Evolutionary conservation across 2,329 filamentous ascomycete species (phyloP).

Genomic region (Lachnellula cervina): DNA sequence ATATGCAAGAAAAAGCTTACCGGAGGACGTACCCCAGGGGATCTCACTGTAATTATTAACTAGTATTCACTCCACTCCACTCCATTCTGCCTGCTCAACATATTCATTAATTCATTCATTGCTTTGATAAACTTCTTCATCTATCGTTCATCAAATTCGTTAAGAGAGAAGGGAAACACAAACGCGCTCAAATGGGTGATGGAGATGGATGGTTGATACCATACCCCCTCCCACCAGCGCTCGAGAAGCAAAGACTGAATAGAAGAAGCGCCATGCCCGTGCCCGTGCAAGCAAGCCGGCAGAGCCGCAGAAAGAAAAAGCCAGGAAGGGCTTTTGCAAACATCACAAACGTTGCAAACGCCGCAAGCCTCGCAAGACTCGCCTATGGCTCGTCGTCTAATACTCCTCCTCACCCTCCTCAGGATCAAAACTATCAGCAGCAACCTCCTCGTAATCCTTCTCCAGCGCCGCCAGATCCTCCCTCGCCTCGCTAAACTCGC

Average conservation of each 20-base stretch:
- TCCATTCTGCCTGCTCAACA: too few species aligned
- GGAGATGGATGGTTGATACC: background rate
- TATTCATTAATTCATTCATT: too few species aligned
- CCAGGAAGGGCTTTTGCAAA: too few species aligned
- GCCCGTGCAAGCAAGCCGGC: background rate
- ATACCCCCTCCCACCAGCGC: background rate
- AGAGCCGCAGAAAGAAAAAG: background rate
- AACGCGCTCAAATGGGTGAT: background rate
- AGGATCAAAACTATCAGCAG: conserved; percentile 47
- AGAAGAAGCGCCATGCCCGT: too few species aligned
- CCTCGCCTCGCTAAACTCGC: conserved; percentile 61
- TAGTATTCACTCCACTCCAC: too few species aligned
- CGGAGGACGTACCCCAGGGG: too few species aligned
- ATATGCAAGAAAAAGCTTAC: too few species aligned
- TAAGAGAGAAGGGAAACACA: background rate
- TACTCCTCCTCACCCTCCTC: conserved; percentile 42
- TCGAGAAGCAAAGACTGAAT: too few species aligned
- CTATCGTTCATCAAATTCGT: background rate
- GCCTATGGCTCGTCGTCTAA: conserved; percentile 6
- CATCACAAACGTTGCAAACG: background rate
- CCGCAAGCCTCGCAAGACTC: background rate
- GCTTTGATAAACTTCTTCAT: background rate
- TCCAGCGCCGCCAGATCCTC: conserved; percentile 62
- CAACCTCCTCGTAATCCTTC: conserved; percentile 62
- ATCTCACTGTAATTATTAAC: too few species aligned